These are phyloP conservation scores for Geotrichum bryndzae DNA, from an alignment of 1,139 yeast species.

Conservation along the genomic window DNA sequence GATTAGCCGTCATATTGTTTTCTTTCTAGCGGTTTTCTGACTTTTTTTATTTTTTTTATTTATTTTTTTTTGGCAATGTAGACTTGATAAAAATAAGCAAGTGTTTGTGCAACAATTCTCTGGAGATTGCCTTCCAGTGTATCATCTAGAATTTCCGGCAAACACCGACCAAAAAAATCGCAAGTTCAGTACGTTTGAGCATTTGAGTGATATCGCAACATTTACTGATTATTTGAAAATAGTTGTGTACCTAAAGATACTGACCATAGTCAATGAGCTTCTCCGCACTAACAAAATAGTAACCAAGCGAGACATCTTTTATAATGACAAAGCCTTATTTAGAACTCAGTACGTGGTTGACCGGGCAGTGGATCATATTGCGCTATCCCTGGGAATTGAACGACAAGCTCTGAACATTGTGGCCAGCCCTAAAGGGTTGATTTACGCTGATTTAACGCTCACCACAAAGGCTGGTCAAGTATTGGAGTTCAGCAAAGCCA, in stretches of 20 bases:
- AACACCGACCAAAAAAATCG: background rate
- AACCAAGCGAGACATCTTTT: constrained; percentile 61
- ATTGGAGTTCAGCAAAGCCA: constrained; percentile 18
- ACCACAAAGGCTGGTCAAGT: constrained; percentile 20
- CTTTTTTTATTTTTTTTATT: background rate
- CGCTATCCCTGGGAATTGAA: constrained; percentile 26
- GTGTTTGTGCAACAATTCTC: background rate
- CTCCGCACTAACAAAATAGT: constrained; percentile 19
- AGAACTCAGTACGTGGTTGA: constrained; percentile 45
- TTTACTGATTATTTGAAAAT: background rate
- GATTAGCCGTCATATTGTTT: background rate
- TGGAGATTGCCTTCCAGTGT: background rate
- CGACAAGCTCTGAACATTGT: constrained; percentile 41
- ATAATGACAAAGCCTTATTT: constrained; percentile 56
- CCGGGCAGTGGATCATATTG: constrained; percentile 36
- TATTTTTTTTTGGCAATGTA: background rate
- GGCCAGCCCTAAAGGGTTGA: constrained; percentile 60
- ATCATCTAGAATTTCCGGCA: constrained; percentile 1
- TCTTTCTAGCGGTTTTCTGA: too few species aligned
- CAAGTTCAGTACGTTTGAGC: constrained; percentile 7
- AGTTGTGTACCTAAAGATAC: constrained; percentile 17
- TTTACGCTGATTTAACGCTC: constrained; percentile 40
- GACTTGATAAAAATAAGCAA: constrained; percentile 1
- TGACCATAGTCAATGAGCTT: constrained; percentile 19
- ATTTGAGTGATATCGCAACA: background rate